Evolutionary conservation across 2,329 filamentous ascomycete genomes (phyloP).

Genomic region (Chaetomiaceae sp.): DNA sequence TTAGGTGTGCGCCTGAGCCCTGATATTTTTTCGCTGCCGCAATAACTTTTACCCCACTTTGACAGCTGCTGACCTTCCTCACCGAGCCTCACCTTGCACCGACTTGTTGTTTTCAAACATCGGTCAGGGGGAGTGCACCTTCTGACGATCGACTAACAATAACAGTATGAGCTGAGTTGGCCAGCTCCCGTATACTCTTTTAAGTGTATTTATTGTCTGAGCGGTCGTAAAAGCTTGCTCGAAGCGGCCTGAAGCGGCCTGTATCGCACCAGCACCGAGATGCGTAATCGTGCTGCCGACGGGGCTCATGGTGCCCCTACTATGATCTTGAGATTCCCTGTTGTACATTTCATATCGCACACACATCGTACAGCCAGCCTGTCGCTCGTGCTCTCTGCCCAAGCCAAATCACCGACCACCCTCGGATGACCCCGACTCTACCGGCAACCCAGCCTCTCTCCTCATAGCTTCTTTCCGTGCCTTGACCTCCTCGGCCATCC

Average conservation of each 20-base stretch:
- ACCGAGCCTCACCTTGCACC: conserved; percentile 20
- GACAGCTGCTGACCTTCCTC: conserved; percentile 12
- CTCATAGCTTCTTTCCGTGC: conserved; percentile 47
- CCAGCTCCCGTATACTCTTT: too few relatives aligned
- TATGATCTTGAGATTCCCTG: not conserved
- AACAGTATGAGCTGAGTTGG: not conserved
- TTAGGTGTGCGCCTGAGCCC: conserved; percentile 30
- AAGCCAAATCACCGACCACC: not conserved
- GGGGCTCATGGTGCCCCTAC: too few relatives aligned
- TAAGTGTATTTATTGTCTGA: not conserved
- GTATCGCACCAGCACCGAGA: too few relatives aligned
- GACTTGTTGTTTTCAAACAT: not conserved
- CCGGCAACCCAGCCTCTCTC: conserved; percentile 43
- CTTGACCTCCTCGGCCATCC: conserved; percentile 40
- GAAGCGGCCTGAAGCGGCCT: too few relatives aligned
- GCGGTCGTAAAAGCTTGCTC: not conserved
- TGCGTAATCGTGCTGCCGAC: too few relatives aligned
- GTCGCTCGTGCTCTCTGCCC: not conserved
- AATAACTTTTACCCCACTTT: conserved; percentile 30
- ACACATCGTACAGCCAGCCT: conserved; percentile 8
- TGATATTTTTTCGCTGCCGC: conserved; percentile 30
- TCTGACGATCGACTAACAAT: not conserved
- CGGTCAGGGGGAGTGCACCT: too few relatives aligned
- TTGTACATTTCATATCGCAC: conserved; percentile 4
- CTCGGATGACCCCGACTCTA: conserved; percentile 31